Percentiles rank a stretch among this genome's conserved stretches.
Conservation (phyloP, 176 grass and related monocot species). For the Chrysopogon serrulatus region DNA sequence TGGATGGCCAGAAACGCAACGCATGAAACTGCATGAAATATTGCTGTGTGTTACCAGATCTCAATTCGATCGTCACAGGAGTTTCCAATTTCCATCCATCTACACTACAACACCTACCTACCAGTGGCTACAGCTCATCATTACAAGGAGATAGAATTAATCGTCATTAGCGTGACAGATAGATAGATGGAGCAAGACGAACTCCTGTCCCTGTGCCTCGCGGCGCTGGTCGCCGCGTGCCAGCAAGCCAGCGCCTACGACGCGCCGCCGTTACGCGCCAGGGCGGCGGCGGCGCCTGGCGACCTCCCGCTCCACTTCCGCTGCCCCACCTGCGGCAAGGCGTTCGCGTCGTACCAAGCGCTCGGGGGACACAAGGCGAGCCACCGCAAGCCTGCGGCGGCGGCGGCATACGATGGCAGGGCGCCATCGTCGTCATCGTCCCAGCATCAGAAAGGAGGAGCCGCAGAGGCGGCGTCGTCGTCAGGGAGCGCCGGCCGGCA, state of each 20-base stretch:
- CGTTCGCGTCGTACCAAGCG: constrained; percentile 65
- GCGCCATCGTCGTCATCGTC: neutral
- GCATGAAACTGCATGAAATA: neutral
- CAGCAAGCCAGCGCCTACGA: neutral
- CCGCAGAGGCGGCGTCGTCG: too few relatives aligned
- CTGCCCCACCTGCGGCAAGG: constrained; percentile 47
- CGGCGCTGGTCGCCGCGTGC: constrained; percentile 10
- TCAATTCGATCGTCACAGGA: neutral
- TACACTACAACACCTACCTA: neutral
- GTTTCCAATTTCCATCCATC: neutral
- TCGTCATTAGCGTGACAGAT: neutral
- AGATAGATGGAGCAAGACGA: constrained; percentile 6
- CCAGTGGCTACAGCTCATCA: neutral
- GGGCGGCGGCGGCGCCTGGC: neutral
- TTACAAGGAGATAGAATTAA: neutral
- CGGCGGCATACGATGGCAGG: neutral
- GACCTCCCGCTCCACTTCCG: constrained; percentile 25
- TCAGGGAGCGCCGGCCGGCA: neutral
- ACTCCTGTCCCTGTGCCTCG: constrained; percentile 13
- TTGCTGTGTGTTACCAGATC: neutral
- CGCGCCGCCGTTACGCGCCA: neutral
- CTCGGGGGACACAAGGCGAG: constrained; percentile 70
- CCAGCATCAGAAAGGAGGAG: neutral
- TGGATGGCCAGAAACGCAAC: neutral
- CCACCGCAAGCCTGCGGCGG: constrained; percentile 12